Evolutionary conservation across 2,329 filamentous ascomycete genomes (phyloP).

Genomic region (Trichophyton schoenleinii): DNA sequence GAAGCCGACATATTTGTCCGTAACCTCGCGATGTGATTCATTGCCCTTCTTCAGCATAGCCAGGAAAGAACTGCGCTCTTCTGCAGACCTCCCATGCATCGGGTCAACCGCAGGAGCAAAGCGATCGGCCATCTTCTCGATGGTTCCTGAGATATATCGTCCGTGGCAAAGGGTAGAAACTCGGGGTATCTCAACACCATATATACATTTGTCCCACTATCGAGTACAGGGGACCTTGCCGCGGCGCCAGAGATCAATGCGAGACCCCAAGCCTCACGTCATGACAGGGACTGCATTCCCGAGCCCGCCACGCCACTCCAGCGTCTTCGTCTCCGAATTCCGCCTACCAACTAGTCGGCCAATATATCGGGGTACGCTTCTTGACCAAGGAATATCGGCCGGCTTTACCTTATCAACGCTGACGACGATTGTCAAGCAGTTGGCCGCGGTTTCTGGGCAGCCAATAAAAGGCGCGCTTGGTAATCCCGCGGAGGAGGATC

Average conservation of each 20-base stretch:
- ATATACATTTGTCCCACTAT: not conserved
- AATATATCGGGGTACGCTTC: no score
- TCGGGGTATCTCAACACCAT: not conserved
- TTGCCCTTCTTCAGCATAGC: constrained; percentile 79
- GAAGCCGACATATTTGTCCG: constrained; percentile 92
- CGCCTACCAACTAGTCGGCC: not conserved
- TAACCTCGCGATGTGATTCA: constrained; percentile 63
- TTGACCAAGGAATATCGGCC: not conserved
- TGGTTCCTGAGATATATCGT: not conserved
- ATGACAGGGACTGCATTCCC: no score
- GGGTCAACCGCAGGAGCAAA: not conserved
- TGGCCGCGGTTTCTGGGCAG: not conserved
- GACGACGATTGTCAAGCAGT: not conserved
- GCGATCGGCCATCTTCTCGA: not conserved
- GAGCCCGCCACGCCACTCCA: not conserved
- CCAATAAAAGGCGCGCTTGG: not conserved
- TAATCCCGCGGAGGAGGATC: not conserved
- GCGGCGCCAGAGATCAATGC: not conserved
- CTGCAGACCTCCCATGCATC: constrained; percentile 64
- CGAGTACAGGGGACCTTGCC: not conserved
- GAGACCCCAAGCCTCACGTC: not conserved
- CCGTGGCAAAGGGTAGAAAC: not conserved
- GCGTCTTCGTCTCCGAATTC: not conserved
- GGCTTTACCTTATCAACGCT: not conserved
- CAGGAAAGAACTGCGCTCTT: constrained; percentile 58